Percentiles rank a stretch among this genome's conserved stretches.
Evolutionary conservation across 768 basidiomycete genomes (phyloP).

Genomic region (Leccinum subgranulosum): DNA sequence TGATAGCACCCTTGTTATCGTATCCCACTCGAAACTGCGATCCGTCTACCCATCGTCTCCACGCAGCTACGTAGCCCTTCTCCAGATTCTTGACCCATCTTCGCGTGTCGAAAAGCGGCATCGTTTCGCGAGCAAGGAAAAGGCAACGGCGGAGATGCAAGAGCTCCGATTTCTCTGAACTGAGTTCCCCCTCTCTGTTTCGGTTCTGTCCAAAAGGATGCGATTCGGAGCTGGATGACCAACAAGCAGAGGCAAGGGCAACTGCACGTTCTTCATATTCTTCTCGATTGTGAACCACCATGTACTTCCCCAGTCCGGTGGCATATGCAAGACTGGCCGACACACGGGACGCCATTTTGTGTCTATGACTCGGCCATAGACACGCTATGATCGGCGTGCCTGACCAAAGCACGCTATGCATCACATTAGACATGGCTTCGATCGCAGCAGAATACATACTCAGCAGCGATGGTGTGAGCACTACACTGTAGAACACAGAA

Average conservation of each 20-base stretch:
- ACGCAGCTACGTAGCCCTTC: conserved; percentile 40
- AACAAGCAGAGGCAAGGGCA: conserved; percentile 33
- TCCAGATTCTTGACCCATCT: conserved; percentile 49
- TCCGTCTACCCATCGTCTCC: conserved; percentile 48
- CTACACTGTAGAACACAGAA: conserved; percentile 37
- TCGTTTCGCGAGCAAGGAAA: conserved; percentile 38
- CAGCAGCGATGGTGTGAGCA: conserved; percentile 50
- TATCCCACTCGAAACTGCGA: conserved; percentile 30
- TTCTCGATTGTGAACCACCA: conserved; percentile 41
- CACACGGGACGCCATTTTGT: conserved; percentile 52
- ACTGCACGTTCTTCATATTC: conserved; percentile 49
- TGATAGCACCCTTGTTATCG: conserved; percentile 32
- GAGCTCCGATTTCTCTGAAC: conserved; percentile 32
- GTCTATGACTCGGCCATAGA: conserved; percentile 39
- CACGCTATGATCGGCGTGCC: conserved; percentile 50
- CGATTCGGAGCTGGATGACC: conserved; percentile 11
- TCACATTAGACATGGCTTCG: background rate
- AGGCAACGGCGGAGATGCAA: conserved; percentile 39
- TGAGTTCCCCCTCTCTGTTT: background rate
- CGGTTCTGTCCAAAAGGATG: background rate
- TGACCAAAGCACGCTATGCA: conserved; percentile 44
- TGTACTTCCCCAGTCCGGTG: conserved; percentile 45
- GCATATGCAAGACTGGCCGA: conserved; percentile 46
- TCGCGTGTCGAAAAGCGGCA: conserved; percentile 47
- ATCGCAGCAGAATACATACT: conserved; percentile 31